Conservation (phyloP, 305 asterid species). For the Nicotiana rustica region DNA sequence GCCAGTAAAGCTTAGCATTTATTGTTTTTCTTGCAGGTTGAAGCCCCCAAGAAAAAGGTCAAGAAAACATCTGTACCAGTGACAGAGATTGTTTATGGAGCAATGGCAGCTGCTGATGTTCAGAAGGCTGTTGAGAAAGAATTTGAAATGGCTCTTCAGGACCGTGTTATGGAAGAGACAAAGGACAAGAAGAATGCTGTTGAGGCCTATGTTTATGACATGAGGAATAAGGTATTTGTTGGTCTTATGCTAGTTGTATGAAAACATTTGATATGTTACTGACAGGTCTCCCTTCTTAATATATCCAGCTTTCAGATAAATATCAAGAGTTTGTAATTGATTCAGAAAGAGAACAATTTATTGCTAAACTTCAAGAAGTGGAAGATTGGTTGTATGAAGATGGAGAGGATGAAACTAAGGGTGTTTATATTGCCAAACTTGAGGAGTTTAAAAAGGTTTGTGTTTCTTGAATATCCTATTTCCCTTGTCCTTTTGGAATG, state of each 20-base stretch:
- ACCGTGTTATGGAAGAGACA: slow-evolving; percentile 97
- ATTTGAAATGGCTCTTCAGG: slow-evolving; percentile 98
- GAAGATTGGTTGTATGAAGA: slow-evolving; percentile 99
- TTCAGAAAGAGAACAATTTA: slow-evolving; percentile 76
- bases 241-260: neutral
- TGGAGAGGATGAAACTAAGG: slow-evolving; percentile 97
- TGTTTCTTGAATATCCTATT: neutral
- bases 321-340: slow-evolving; percentile 75
- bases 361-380: slow-evolving; percentile 76
- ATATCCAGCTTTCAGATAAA: slow-evolving; percentile 78
- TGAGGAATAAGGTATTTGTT: slow-evolving; percentile 79
- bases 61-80: slow-evolving; percentile 78
- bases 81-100: slow-evolving; percentile 76
- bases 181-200: slow-evolving; percentile 97
- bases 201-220: slow-evolving; percentile 94
- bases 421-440: slow-evolving; percentile 82
- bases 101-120: slow-evolving; percentile 69
- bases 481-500: neutral
- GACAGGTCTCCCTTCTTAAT: slow-evolving; percentile 7
- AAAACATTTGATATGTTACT: neutral
- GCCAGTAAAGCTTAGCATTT: neutral
- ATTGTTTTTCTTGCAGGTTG: slow-evolving; percentile 57
- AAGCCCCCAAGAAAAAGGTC: slow-evolving; percentile 88
- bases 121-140: slow-evolving; percentile 91
- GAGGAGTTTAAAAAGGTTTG: slow-evolving; percentile 91